A percentile compares a stretch with the other conserved stretches of the same genome.
Conservation (phyloP, 495 filamentous ascomycete species). For the Letharia columbiana region DNA sequence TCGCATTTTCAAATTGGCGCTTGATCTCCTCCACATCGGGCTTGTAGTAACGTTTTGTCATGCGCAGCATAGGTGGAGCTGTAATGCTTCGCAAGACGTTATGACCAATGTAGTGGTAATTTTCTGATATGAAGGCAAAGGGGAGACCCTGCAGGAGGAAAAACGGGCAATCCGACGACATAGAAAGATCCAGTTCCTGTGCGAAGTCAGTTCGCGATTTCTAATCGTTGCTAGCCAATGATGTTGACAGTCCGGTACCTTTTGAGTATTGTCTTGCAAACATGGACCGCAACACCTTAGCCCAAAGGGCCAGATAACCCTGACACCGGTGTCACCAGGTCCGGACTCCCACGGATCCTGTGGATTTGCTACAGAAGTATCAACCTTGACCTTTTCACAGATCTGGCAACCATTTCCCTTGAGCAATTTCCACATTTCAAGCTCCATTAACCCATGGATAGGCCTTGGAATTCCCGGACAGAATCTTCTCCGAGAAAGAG, state of each 20-base stretch:
- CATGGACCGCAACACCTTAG: slow-evolving; percentile 54
- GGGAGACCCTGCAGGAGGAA: slow-evolving; percentile 52
- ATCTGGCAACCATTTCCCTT: slow-evolving; percentile 37
- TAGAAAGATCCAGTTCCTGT: slow-evolving; percentile 58
- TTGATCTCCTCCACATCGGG: slow-evolving; percentile 48
- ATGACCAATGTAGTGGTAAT: slow-evolving; percentile 48
- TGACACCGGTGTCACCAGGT: slow-evolving; percentile 44
- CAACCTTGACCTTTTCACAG: slow-evolving; percentile 30
- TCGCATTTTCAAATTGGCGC: slow-evolving; percentile 48
- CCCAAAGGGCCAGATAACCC: slow-evolving; percentile 57
- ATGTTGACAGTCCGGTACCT: slow-evolving; percentile 39
- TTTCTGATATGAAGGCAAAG: slow-evolving; percentile 52
- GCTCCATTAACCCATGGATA: slow-evolving; percentile 34
- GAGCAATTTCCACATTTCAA: slow-evolving; percentile 42
- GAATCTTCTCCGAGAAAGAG: slow-evolving; percentile 34
- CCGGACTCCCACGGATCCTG: slow-evolving; percentile 41
- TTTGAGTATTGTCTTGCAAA: slow-evolving; percentile 46
- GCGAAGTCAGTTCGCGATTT: slow-evolving; percentile 3
- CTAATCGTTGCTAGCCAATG: neutral
- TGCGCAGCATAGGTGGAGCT: slow-evolving; percentile 38
- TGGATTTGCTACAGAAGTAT: slow-evolving; percentile 8
- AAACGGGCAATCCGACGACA: slow-evolving; percentile 49
- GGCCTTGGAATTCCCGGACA: slow-evolving; percentile 40
- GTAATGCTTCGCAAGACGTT: slow-evolving; percentile 39
- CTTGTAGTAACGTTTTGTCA: slow-evolving; percentile 55